Evolutionary conservation across 2,329 filamentous ascomycete species (phyloP).

Genomic region (Malbranchea zuffiana): DNA sequence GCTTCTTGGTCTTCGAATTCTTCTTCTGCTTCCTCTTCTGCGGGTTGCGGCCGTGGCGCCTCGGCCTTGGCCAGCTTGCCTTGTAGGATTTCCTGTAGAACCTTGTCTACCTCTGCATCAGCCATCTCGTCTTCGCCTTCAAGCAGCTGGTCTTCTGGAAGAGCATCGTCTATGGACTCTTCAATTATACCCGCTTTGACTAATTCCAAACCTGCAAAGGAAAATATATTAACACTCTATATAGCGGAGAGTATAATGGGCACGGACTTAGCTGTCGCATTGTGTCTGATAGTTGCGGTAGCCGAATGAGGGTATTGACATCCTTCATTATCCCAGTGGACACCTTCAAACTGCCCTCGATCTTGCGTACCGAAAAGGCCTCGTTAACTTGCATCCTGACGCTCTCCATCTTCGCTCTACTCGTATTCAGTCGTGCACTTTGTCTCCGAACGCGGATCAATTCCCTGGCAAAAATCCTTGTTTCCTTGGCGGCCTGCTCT

Average conservation of each 20-base stretch:
- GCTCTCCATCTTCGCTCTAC: conserved; percentile 80
- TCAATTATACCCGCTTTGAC: conserved; percentile 95
- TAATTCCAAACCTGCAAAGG: conserved; percentile 48
- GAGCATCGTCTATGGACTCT: conserved; percentile 83
- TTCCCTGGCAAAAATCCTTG: conserved; percentile 78
- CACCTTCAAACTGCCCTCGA: conserved; percentile 79
- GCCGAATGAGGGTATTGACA: conserved; percentile 70
- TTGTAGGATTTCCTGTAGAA: conserved; percentile 81
- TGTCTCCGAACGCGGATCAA: conserved; percentile 73
- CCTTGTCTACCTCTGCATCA: conserved; percentile 81
- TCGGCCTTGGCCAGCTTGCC: conserved; percentile 61
- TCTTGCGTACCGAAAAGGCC: conserved; percentile 89
- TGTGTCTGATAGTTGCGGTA: conserved; percentile 78
- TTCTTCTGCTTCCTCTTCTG: conserved; percentile 48
- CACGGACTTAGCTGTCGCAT: conserved; percentile 55
- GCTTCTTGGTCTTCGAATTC: conserved; percentile 81
- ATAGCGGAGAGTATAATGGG: not conserved
- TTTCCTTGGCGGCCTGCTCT: conserved; percentile 68
- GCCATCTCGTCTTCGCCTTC: conserved; percentile 64
- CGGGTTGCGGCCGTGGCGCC: conserved; percentile 29
- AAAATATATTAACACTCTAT: not conserved
- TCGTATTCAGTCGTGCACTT: conserved; percentile 62
- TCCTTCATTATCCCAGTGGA: conserved; percentile 94
- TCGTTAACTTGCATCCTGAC: conserved; percentile 98
- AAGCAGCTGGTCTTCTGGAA: conserved; percentile 63